Percentiles rank a stretch among this genome's conserved stretches.
Conservation (phyloP, 148 eudicot genomes). For the Vaccinium macrocarpon region DNA sequence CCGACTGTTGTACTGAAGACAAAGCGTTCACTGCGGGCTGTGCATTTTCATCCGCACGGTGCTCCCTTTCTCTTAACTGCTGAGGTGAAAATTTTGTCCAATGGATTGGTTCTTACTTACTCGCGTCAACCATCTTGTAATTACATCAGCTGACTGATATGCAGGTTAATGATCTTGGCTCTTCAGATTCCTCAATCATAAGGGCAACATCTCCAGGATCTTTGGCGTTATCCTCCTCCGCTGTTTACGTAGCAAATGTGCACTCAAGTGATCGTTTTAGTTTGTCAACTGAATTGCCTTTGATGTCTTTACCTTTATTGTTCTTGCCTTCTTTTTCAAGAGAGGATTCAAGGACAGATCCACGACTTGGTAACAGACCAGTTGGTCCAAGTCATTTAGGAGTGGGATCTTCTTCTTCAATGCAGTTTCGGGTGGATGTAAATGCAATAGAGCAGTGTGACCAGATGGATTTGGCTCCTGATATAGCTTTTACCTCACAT, state of each 20-base stretch:
- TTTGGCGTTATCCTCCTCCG: conserved; percentile 28
- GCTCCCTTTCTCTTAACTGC: conserved; percentile 36
- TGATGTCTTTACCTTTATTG: conserved; percentile 23
- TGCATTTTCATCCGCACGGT: conserved; percentile 35
- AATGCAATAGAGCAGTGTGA: conserved; percentile 16
- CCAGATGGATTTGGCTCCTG: conserved; percentile 19
- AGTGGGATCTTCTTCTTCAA: conserved; percentile 21
- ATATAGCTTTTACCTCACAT: conserved; percentile 11
- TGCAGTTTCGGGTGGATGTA: conserved; percentile 18
- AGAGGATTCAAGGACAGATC: conserved; percentile 21
- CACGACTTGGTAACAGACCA: conserved; percentile 8
- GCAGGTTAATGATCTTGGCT: conserved; percentile 40
- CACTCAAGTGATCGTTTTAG: conserved; percentile 17
- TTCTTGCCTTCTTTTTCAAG: conserved; percentile 16
- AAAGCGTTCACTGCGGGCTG: conserved; percentile 35
- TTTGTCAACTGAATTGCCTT: conserved; percentile 27
- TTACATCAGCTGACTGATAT: conserved; percentile 13
- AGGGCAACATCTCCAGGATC: conserved; percentile 23
- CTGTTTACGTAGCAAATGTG: conserved; percentile 23
- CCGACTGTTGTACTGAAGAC: conserved; percentile 32
- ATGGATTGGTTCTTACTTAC: conserved; percentile 9
- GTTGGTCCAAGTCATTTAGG: conserved; percentile 17
- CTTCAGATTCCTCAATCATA: conserved; percentile 32
- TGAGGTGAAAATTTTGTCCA: conserved; percentile 23
- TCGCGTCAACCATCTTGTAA: conserved; percentile 8